Base-by-base conservation (phyloP, 225 moss, liverwort and hornwort species). In the Polytrichum commune region DNA sequence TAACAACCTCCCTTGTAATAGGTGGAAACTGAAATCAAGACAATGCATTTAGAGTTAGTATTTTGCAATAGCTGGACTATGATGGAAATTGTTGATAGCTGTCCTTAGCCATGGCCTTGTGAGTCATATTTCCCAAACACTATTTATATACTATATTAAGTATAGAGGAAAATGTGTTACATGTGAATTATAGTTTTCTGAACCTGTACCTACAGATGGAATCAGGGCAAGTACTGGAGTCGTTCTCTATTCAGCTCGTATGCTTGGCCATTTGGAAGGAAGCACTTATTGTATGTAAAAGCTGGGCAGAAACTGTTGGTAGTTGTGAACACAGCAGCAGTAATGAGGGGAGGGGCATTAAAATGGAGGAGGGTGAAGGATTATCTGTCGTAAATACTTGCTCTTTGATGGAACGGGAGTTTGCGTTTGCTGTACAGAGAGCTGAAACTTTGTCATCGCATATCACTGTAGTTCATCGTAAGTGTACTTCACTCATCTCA, bases 251-350 rank as follows among this genome's bases (percentile, higher is more conserved):
- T 68, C 95, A 93, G 77, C 85, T 95, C 62, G 90, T 98, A 63
- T 95, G 90, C 80, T 75, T 98, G 68, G 92, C 98, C 67, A 93
- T 98, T 30, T 93, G 98, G 98, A 95, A 89, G 72, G 95, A 95
- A 77, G 90, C 95, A 63, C 84, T 95, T 55, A 90, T 87, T 77
- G 90, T 91, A 20, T 98, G 95, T 69, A 89, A 91, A 74, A 88
- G 78, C 18, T 98, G 95, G 95, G 93, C 97, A 61, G 89, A 79
- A 22, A 65, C 60, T 54, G 77, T 73, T 67, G 87, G 79, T 68
- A 75, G 77, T 32, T 75, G 70, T 63, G 84, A 76, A 77, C 73
- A 77, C 16, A 65, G 65, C 80, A 74, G 88, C 87, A 80, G 82
- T 81, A 74, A 80, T 76, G 67, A 87, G 81, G 83, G 87, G 77